Percentiles rank a stretch among this genome's conserved stretches.
Evolutionary conservation across 129 eudicot species (phyloP).

Genomic region (Heracleum sosnowskyi): DNA sequence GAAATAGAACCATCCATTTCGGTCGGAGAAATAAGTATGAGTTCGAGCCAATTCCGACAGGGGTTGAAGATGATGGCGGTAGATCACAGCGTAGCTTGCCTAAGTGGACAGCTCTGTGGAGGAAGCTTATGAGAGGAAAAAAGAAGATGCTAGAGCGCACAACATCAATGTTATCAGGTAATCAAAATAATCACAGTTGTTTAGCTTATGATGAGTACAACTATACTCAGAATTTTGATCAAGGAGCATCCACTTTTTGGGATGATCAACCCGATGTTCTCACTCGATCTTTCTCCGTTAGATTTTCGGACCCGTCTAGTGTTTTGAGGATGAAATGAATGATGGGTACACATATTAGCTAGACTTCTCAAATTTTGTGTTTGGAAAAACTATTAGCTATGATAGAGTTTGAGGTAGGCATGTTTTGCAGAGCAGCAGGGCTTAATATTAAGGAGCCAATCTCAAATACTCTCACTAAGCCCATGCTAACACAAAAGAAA

Average conservation of each 20-base stretch:
- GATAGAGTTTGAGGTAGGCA: no score
- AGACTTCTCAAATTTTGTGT: no score
- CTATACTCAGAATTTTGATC: slow-evolving; percentile 2
- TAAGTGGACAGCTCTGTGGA: not conserved
- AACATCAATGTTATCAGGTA: not conserved
- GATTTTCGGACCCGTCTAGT: not conserved
- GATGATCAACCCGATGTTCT: slow-evolving; percentile 3
- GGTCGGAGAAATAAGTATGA: not conserved
- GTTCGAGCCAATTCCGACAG: not conserved
- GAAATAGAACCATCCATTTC: not conserved
- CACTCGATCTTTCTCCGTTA: not conserved
- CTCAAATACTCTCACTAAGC: no score
- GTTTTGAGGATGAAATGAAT: not conserved
- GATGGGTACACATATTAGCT: no score
- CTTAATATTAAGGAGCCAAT: no score
- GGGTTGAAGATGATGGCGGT: not conserved
- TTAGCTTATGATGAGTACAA: not conserved
- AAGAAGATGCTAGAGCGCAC: not conserved
- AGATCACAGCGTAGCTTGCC: not conserved
- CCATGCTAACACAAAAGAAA: no score
- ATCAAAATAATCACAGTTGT: not conserved
- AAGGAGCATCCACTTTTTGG: not conserved
- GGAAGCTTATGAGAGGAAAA: not conserved
- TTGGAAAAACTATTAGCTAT: no score
- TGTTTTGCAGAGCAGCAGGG: no score